phyloP scores from a whole-genome alignment of 306 rosid genomes.

The Pyrus pyrifolia region DNA sequence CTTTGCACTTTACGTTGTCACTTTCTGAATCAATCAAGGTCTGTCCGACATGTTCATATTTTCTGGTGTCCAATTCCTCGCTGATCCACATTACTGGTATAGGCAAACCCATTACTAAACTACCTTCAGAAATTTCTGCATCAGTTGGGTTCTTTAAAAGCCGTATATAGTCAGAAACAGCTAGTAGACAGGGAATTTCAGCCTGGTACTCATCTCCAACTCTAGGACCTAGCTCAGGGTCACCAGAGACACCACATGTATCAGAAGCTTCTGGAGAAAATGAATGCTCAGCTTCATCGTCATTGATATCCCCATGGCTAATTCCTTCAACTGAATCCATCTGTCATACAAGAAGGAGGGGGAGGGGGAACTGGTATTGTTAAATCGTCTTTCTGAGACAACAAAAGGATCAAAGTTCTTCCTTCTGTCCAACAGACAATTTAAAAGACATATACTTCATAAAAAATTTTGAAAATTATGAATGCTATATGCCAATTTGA shows the following conservation, averaged over 20 bases:
- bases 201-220: slow-evolving; percentile 71
- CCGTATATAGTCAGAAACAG: slow-evolving; percentile 32
- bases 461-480: not conserved
- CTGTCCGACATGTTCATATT: slow-evolving; percentile 18
- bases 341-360: slow-evolving; percentile 34
- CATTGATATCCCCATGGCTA: slow-evolving; percentile 25
- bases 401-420: not conserved
- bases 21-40: slow-evolving; percentile 12
- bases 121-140: slow-evolving; percentile 19
- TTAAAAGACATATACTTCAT: not conserved
- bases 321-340: slow-evolving; percentile 39
- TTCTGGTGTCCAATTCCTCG: slow-evolving; percentile 22
- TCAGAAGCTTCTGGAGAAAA: slow-evolving; percentile 40
- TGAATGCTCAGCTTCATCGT: slow-evolving; percentile 41
- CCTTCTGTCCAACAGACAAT: not conserved
- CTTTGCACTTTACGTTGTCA: slow-evolving; percentile 20
- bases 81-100: slow-evolving; percentile 51
- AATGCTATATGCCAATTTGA: not conserved
- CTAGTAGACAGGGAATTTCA: slow-evolving; percentile 44
- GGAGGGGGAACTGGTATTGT: not conserved
- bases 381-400: slow-evolving; percentile 2
- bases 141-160: slow-evolving; percentile 20
- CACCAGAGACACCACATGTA: slow-evolving; percentile 45
- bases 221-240: slow-evolving; percentile 59
- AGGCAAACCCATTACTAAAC: slow-evolving; percentile 49